Conservation (phyloP, 2,329 filamentous ascomycete genomes). For the Fusarium palustre region DNA sequence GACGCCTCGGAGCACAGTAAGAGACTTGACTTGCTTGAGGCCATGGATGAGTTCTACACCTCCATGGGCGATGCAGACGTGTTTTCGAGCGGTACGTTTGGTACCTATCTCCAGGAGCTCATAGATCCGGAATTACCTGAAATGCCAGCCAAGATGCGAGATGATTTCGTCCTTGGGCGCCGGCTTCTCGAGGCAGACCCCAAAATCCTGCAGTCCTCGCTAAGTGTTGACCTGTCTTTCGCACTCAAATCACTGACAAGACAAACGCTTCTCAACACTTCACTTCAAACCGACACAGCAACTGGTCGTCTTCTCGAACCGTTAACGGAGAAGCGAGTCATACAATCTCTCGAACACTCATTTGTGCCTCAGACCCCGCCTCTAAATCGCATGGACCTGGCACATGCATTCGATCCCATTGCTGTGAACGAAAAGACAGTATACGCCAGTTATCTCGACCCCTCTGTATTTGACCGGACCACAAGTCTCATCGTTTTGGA, state of each 20-base stretch:
- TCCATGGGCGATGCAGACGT: constrained; percentile 75
- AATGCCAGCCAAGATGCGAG: constrained; percentile 59
- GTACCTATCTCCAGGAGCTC: constrained; percentile 57
- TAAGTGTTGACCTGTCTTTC: constrained; percentile 46
- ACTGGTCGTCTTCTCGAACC: constrained; percentile 35
- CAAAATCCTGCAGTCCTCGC: constrained; percentile 47
- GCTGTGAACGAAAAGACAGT: constrained; percentile 61
- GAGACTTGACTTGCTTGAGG: constrained; percentile 57
- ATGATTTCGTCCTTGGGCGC: constrained; percentile 64
- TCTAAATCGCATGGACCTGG: constrained; percentile 64
- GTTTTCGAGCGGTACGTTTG: constrained; percentile 63
- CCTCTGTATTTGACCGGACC: constrained; percentile 82
- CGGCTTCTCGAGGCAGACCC: constrained; percentile 61
- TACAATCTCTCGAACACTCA: constrained; percentile 54
- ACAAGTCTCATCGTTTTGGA: constrained; percentile 76
- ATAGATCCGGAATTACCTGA: constrained; percentile 74
- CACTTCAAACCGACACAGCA: neutral
- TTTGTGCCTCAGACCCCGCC: constrained; percentile 47
- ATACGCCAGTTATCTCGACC: constrained; percentile 61
- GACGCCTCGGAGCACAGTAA: constrained; percentile 29
- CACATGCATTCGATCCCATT: constrained; percentile 71
- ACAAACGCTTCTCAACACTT: constrained; percentile 28
- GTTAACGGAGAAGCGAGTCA: constrained; percentile 51
- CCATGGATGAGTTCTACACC: constrained; percentile 67
- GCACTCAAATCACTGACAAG: constrained; percentile 50